Evolutionary conservation across 106 monocot species (phyloP).

Genomic region (Gastrodia elata): DNA sequence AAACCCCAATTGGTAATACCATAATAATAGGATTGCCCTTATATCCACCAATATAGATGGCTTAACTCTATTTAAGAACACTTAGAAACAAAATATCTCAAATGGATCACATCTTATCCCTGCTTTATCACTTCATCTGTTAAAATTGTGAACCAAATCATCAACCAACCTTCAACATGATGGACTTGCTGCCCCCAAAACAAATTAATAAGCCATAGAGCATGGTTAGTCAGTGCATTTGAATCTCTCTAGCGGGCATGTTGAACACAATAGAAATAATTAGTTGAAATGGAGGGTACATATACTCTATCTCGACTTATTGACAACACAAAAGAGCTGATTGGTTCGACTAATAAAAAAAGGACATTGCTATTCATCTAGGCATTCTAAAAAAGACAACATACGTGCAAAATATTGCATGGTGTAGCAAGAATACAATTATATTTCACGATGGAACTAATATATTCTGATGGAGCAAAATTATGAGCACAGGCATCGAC

Average conservation of each 20-base stretch:
- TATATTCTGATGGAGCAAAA: background rate
- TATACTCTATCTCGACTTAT: background rate
- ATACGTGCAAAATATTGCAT: background rate
- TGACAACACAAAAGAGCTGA: background rate
- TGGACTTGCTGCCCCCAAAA: background rate
- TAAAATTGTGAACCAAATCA: background rate
- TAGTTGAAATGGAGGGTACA: background rate
- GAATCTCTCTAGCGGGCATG: background rate
- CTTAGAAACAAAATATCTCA: background rate
- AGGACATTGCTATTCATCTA: background rate
- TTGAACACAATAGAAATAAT: background rate
- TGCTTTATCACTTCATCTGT: background rate
- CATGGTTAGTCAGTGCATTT: background rate
- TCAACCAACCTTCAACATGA: background rate
- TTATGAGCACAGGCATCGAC: background rate
- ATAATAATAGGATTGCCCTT: background rate
- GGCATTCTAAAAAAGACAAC: background rate
- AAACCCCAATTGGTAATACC: background rate
- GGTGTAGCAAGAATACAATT: background rate
- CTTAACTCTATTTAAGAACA: background rate
- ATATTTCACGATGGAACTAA: background rate
- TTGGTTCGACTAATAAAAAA: background rate
- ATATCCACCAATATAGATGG: background rate
- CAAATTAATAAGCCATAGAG: background rate
- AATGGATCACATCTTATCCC: background rate